A percentile compares a stretch with the other conserved stretches of the same genome.
These are phyloP conservation scores for Paramicrosporidium saccamoebae DNA, from an alignment of 371 early-diverging fungal genomes.

Conservation along the genomic window DNA sequence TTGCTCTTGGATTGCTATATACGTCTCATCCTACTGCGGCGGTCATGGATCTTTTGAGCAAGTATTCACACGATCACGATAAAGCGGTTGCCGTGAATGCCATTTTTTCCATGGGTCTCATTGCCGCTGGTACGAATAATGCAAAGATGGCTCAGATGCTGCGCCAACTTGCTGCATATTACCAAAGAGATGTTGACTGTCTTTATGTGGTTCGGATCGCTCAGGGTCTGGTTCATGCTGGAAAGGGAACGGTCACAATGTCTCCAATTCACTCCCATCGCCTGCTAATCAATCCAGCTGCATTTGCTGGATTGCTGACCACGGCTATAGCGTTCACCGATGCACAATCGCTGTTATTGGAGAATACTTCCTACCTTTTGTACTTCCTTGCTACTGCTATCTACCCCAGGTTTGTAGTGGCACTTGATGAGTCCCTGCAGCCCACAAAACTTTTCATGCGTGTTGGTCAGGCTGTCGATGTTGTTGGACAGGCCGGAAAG, in stretches of 20 bases:
- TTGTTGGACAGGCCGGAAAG: conserved; percentile 92
- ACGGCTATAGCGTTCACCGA: conserved; percentile 62
- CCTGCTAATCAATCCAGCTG: conserved; percentile 52
- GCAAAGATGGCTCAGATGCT: conserved; percentile 88
- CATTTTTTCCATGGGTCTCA: conserved; percentile 90
- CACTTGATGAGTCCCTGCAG: conserved; percentile 52
- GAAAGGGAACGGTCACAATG: conserved; percentile 83
- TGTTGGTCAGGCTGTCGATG: conserved; percentile 95
- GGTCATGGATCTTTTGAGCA: conserved; percentile 78
- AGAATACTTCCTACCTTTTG: conserved; percentile 61
- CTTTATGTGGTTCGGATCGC: conserved; percentile 79
- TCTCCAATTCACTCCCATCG: conserved; percentile 80
- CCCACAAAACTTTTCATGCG: conserved; percentile 47
- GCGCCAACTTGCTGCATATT: conserved; percentile 77
- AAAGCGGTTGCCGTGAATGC: conserved; percentile 71
- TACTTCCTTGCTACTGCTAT: conserved; percentile 72
- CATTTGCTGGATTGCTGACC: conserved; percentile 55
- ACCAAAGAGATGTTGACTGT: conserved; percentile 71
- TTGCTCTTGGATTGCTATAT: conserved; percentile 76
- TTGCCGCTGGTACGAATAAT: conserved; percentile 98
- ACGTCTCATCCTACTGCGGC: conserved; percentile 72
- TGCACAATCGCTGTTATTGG: conserved; percentile 44
- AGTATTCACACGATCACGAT: conserved; percentile 87
- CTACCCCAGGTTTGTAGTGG: conserved; percentile 88
- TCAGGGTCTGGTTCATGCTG: conserved; percentile 91